A percentile compares a stretch with the other conserved stretches of the same genome.
These are phyloP conservation scores for Atkinsonella hypoxylon DNA, from an alignment of 2,329 filamentous ascomycete species.

Conservation along the genomic window DNA sequence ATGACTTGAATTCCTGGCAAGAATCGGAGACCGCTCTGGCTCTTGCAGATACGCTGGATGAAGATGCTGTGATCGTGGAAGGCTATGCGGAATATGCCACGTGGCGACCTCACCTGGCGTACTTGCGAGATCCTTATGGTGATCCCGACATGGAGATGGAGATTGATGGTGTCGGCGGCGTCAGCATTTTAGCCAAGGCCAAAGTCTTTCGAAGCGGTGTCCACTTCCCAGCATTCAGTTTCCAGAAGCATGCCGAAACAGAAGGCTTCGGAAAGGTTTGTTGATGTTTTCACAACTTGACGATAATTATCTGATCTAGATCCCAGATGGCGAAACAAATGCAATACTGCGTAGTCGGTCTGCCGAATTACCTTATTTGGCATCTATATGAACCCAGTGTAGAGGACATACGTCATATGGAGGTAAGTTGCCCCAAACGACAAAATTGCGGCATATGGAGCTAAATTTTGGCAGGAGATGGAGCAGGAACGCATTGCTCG, in stretches of 20 bases:
- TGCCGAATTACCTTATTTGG: constrained; percentile 98
- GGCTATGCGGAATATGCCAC: constrained; percentile 98
- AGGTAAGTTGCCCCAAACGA: constrained; percentile 34
- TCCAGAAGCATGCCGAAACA: constrained; percentile 96
- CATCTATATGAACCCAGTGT: constrained; percentile 99
- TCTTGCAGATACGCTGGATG: constrained; percentile 86
- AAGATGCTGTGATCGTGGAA: constrained; percentile 97
- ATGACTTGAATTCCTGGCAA: constrained; percentile 98
- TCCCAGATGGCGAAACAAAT: constrained; percentile 89
- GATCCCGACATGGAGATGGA: constrained; percentile 99
- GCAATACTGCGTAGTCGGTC: constrained; percentile 86
- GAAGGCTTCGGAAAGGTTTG: constrained; percentile 95
- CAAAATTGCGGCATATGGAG: background rate
- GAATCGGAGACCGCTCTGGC: constrained; percentile 94
- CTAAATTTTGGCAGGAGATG: constrained; percentile 58
- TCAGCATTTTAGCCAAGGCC: constrained; percentile 93
- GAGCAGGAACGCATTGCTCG: constrained; percentile 70
- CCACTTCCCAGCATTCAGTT: constrained; percentile 96
- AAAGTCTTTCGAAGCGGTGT: constrained; percentile 89
- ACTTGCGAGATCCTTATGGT: constrained; percentile 90
- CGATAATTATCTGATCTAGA: background rate
- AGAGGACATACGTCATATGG: constrained; percentile 95
- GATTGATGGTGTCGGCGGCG: constrained; percentile 92
- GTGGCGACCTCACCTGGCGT: constrained; percentile 93
- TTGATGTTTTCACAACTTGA: background rate